Conservation (phyloP, 495 filamentous ascomycete genomes). For the Xylaria telfairii region DNA sequence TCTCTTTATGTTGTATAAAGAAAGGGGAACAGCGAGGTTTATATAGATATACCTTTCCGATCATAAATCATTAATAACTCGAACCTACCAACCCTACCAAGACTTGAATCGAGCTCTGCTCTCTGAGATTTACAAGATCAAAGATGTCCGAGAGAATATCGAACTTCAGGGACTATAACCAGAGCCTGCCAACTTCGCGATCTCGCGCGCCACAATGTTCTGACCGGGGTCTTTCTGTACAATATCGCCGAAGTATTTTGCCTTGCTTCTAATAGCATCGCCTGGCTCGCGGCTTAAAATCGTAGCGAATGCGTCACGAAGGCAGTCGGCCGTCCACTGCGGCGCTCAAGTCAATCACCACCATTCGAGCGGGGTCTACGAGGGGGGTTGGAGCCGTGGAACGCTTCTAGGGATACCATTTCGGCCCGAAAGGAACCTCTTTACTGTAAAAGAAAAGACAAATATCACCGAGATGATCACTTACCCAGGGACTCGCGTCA, state of each 20-base stretch:
- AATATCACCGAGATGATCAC: not conserved
- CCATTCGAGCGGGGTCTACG: not conserved
- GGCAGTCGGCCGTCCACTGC: constrained; percentile 30
- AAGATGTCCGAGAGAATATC: not conserved
- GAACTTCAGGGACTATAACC: not conserved
- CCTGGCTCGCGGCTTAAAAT: not conserved
- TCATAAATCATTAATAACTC: not conserved
- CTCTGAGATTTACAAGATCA: not conserved
- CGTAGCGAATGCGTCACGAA: constrained; percentile 28
- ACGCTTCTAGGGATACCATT: not conserved
- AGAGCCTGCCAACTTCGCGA: constrained; percentile 28
- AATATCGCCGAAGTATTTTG: constrained; percentile 20
- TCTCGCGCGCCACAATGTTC: constrained; percentile 23
- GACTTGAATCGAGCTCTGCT: not conserved
- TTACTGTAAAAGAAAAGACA: not conserved
- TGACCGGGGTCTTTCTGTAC: constrained; percentile 26
- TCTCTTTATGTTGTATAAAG: too few relatives aligned
- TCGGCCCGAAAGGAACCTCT: not conserved
- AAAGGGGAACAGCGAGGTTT: not conserved
- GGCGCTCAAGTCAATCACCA: not conserved
- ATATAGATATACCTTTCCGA: not conserved
- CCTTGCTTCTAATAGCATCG: constrained; percentile 2
- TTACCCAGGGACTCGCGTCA: constrained; percentile 32
- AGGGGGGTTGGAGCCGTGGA: not conserved
- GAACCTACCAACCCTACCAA: not conserved